Conservation (phyloP, 305 asterid species). For the Fraxinus dipetala region DNA sequence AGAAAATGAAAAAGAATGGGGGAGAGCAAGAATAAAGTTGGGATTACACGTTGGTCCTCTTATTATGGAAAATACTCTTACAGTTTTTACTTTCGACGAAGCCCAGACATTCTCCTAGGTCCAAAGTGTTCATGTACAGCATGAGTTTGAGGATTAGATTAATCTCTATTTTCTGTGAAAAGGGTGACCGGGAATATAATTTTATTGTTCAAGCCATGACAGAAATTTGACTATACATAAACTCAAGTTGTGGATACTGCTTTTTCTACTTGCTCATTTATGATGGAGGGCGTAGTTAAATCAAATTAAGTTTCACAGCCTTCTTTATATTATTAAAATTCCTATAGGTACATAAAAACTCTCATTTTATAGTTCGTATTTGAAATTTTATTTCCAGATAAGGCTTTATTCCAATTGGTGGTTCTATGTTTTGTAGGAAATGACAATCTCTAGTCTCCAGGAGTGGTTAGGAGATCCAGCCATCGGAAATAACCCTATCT, state of each 20-base stretch:
- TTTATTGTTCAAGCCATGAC: background rate
- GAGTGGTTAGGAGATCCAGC: slow-evolving; percentile 92
- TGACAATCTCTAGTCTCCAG: slow-evolving; percentile 57
- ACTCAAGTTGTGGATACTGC: background rate
- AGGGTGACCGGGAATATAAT: background rate
- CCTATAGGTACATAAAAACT: background rate
- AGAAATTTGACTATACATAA: background rate
- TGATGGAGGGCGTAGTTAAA: background rate
- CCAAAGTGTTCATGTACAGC: background rate
- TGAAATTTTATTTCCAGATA: slow-evolving; percentile 13
- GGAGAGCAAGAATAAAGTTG: background rate
- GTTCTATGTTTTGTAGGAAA: slow-evolving; percentile 52
- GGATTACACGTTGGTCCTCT: background rate
- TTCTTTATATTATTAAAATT: background rate
- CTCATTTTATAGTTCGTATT: slow-evolving; percentile 1
- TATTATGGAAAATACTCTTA: background rate
- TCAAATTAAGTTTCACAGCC: background rate
- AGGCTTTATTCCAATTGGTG: slow-evolving; percentile 12
- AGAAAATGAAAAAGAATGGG: background rate
- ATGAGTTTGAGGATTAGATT: background rate
- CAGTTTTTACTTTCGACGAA: background rate
- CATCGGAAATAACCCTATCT: slow-evolving; percentile 73
- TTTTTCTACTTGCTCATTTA: background rate
- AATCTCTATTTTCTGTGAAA: background rate
- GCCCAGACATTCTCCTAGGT: background rate